These are phyloP conservation scores for Elsinoe fawcettii DNA, from an alignment of 2,329 filamentous ascomycete genomes.

Conservation along the genomic window DNA sequence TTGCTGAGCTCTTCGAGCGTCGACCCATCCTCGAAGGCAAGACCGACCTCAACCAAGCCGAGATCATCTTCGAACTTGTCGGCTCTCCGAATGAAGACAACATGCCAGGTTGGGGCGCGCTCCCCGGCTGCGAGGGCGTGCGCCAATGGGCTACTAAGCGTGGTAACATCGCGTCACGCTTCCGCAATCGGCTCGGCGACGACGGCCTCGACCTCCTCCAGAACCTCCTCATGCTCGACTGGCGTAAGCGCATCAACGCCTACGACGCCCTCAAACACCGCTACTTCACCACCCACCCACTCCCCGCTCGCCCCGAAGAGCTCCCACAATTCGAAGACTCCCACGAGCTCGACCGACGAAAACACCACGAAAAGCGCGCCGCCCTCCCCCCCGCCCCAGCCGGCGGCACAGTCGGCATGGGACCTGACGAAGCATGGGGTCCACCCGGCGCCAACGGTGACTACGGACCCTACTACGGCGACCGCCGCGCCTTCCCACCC, in stretches of 20 bases:
- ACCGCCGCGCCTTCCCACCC: conserved; percentile 21
- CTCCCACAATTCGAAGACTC: conserved; percentile 91
- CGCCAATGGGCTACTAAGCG: conserved; percentile 52
- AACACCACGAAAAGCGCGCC: conserved; percentile 78
- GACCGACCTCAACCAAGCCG: conserved; percentile 80
- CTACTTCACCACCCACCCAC: conserved; percentile 74
- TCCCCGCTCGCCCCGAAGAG: conserved; percentile 74
- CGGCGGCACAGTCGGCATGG: conserved; percentile 78
- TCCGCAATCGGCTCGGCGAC: conserved; percentile 54
- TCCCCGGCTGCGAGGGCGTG: conserved; percentile 74
- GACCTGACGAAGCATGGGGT: conserved; percentile 45
- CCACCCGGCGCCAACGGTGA: conserved; percentile 22
- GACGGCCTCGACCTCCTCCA: conserved; percentile 70
- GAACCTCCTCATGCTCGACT: conserved; percentile 81
- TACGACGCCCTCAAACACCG: conserved; percentile 87
- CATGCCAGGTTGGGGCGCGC: conserved; percentile 82
- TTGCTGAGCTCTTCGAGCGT: conserved; percentile 92
- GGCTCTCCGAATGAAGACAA: conserved; percentile 81
- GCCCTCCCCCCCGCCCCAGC: conserved; percentile 83
- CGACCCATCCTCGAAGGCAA: conserved; percentile 89
- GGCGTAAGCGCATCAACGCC: conserved; percentile 81
- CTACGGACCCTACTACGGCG: conserved; percentile 25
- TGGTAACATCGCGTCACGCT: conserved; percentile 64
- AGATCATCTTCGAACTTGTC: conserved; percentile 88
- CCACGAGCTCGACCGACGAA: conserved; percentile 89